Base-by-base conservation (phyloP, 129 eudicot genomes). In the Calendula officinalis region DNA sequence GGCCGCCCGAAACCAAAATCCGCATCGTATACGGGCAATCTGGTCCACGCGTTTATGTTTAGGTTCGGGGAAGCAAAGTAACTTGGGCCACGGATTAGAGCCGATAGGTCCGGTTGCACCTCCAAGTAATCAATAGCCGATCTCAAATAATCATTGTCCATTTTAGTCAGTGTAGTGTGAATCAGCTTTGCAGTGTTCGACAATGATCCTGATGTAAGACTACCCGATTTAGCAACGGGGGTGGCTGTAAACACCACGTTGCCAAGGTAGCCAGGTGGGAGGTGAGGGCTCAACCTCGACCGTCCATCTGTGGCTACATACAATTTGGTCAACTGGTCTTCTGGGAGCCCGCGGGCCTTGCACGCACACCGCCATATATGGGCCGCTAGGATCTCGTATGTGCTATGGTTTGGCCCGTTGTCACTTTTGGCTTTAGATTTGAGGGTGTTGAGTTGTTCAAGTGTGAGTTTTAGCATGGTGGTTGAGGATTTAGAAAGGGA, bases 1-100 rank as follows among this genome's bases (percentile, higher is more conserved):
- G 91, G 89, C 27, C 76, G 78, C 2, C 96, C 96, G 85, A 85
- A 84, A 27, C 94, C 96, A 7, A 88, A 88, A 65, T 88, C 96
- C 1, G 85, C 80, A 9, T 82, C 96, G 22, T 82, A 16, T 3
- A 84, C 71, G 0, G 96, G 94, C n/a, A 88, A 52, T 36, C 83
- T 34, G 7, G 75, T 75, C 96, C 92, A 88, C 3, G 82, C 75
- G 48, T 74, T 84, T 41, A 83, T 76, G 66, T 74, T 73, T 4
- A 87, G 76, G 65, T 88, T 88, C 4, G 96, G 96, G 80, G 86
- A 66, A 7, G 73, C 77, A 67, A 74, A 76, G 60, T 73, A 79
- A n/a, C 70, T 64, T 0, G 89, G 74, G n/a, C 89, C 86, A 7
- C 92, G 82, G 16, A 74, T 71, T 2, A 84, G 71, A 32, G 77